Conservation (phyloP, 148 eudicot genomes). For the Rhododendron griersonianum region DNA sequence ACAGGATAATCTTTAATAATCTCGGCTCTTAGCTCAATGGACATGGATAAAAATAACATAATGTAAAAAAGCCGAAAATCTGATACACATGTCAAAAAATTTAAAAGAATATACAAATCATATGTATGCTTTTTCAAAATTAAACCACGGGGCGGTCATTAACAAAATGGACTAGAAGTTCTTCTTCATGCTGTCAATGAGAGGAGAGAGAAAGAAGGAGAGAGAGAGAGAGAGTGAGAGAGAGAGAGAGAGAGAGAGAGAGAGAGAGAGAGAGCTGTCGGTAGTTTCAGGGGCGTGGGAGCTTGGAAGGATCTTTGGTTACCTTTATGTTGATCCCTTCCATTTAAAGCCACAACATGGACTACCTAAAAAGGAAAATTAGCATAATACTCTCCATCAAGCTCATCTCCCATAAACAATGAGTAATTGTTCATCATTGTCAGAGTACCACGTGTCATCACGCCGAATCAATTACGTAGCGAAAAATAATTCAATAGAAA, state of each 20-base stretch:
- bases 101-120: background rate
- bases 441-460: background rate
- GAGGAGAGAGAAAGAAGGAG: background rate
- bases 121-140: background rate
- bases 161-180: no score
- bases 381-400: slow-evolving; percentile 1
- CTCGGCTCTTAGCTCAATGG: no score
- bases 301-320: slow-evolving; percentile 6
- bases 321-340: slow-evolving; percentile 22
- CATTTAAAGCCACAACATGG: slow-evolving; percentile 24
- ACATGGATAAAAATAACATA: no score
- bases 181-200: background rate
- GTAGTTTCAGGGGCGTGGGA: slow-evolving; percentile 21
- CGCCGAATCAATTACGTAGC: no score
- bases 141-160: background rate
- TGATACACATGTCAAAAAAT: background rate
- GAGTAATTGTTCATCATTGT: background rate
- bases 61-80: background rate
- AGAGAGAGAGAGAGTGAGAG: background rate
- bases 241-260: background rate
- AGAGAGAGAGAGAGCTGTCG: slow-evolving; percentile 24
- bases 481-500: no score
- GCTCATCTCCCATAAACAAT: slow-evolving; percentile 5
- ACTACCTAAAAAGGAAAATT: slow-evolving; percentile 31
- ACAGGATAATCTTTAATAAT: no score